Evolutionary conservation across 2,329 filamentous ascomycete genomes (phyloP).

Genomic region (Magnaporthiopsis rhizophila): DNA sequence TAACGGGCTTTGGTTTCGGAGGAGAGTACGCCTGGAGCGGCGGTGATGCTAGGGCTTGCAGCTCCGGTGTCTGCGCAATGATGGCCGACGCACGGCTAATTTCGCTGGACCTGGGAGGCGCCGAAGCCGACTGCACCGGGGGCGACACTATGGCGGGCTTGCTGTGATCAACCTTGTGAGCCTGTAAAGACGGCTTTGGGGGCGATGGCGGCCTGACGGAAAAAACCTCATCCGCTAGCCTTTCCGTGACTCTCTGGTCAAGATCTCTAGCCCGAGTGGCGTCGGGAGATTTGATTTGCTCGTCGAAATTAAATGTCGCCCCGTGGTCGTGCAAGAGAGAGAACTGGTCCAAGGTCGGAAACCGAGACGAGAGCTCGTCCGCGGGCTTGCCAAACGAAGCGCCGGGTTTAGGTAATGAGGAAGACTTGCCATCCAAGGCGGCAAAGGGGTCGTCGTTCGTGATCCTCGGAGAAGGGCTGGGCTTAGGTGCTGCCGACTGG

Average conservation of each 20-base stretch:
- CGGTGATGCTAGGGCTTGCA: conserved; percentile 46
- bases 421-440: conserved; percentile 67
- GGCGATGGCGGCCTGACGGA: conserved; percentile 32
- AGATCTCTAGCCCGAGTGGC: conserved; percentile 46
- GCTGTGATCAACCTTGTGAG: conserved; percentile 8
- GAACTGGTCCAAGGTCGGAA: conserved; percentile 90
- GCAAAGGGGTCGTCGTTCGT: conserved; percentile 79
- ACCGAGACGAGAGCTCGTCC: conserved; percentile 78
- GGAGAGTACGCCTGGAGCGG: conserved; percentile 14
- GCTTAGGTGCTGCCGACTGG: conserved; percentile 33
- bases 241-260: conserved; percentile 62
- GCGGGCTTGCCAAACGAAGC: conserved; percentile 36
- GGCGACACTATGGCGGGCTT: conserved; percentile 22
- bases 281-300: conserved; percentile 33
- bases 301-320: conserved; percentile 75
- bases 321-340: conserved; percentile 80
- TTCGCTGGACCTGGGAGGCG: conserved; percentile 33
- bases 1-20: conserved; percentile 25
- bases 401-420: not conserved
- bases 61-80: conserved; percentile 53
- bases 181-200: conserved; percentile 17
- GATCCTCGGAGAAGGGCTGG: conserved; percentile 60
- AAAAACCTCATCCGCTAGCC: conserved; percentile 80
- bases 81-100: conserved; percentile 57
- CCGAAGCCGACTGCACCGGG: conserved; percentile 29